phyloP scores from a whole-genome alignment of 2,329 filamentous ascomycete genomes.

The Verticillium longisporum region DNA sequence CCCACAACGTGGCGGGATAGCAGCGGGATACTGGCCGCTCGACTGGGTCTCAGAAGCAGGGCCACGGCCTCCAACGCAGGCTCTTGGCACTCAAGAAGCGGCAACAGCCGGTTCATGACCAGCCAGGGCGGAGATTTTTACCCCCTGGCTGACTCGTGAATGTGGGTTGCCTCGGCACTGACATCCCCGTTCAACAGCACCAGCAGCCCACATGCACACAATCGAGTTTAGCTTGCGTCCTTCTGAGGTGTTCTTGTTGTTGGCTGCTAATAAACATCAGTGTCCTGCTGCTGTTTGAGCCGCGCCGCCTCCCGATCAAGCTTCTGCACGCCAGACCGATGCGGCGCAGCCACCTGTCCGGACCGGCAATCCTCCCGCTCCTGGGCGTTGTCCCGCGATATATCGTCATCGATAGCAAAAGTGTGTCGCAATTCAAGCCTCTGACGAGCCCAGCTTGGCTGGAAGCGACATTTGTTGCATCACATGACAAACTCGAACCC shows the following conservation, averaged over 20 bases:
- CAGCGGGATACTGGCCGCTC: not conserved
- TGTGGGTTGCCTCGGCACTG: not conserved
- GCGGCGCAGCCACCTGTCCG: not conserved
- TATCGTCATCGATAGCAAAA: not conserved
- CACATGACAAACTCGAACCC: not conserved
- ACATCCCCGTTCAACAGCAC: not conserved
- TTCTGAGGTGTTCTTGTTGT: no score
- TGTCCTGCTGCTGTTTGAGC: not conserved
- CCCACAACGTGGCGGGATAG: not conserved
- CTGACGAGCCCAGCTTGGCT: not conserved
- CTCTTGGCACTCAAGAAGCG: not conserved
- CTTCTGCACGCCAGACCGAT: not conserved
- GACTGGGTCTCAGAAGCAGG: no score
- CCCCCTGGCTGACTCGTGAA: not conserved
- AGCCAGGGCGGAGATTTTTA: not conserved
- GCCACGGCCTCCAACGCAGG: not conserved
- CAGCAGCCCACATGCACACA: not conserved
- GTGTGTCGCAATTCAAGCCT: not conserved
- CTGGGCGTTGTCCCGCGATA: not conserved
- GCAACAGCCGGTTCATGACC: not conserved
- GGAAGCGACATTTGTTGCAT: not conserved
- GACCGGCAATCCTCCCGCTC: not conserved
- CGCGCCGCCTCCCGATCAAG: not conserved
- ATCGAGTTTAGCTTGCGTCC: not conserved
- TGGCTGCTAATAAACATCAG: not conserved